Evolutionary conservation across 345 rosid species (phyloP), one percentile per base, ranked within the genome.

Genomic region (Populus simonii): DNA sequence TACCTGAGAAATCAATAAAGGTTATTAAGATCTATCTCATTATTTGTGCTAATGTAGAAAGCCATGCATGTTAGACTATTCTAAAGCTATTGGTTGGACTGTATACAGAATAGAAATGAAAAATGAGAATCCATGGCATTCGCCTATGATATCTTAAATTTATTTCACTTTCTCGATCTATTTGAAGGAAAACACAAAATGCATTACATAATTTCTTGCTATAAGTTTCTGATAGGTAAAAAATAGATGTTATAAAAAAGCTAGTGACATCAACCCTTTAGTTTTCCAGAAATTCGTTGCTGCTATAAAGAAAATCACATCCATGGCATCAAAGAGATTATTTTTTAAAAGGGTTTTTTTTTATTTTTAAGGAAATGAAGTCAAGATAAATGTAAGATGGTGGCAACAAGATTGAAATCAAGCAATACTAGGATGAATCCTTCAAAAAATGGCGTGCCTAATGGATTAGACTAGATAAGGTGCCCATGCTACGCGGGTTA

Each of bases 1-100:
- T 86, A 83, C 78, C 91, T 88, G 80, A 53, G 33, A 70, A 80
- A 67, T 59, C 78, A 76, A 66, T 69, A 74, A 47, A 35, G 22
- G 38, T 20, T 9, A 45, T 41, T 29, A 43, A 31, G n/a, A 69
- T 43, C 22, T 31, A 16, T 36, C 68, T 20, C 18, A 57, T n/a
- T 25, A 25, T 2, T 61, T 61, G 12, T 61, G 66, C 16, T 62
- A 3, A 62, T 11, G 27, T 5, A 11, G 12, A 18, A n/a, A 29
- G 31, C 31, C 31, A 27, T 27, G 47, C 9, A 13, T 22, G 22
- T 4, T 13, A 7, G 9, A 33, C 35, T 61, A 76, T 53, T 33
- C 51, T 41, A 45, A 8, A 77, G 73, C 22, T 65, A 41, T 61
- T 41, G 51, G 3, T 17, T 20, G 12, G 25, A 1, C 67, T 25